A percentile compares a stretch with the other conserved stretches of the same genome.
Conservation (phyloP, 495 filamentous ascomycete species). For the Penicillium pancosmium region DNA sequence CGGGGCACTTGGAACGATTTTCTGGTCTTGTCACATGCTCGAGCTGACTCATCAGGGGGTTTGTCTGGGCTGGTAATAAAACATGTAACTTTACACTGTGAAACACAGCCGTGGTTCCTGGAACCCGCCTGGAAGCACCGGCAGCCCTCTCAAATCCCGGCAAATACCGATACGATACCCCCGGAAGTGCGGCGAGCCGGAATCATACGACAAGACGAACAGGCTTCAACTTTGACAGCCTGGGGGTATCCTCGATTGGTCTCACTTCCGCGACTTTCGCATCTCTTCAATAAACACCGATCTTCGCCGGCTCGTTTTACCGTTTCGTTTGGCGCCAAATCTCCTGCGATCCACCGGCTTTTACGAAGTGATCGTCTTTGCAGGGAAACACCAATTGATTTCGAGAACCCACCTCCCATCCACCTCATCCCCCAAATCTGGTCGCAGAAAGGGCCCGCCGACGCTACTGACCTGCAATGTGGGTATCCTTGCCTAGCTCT, state of each 20-base stretch:
- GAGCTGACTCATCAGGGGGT: conserved; percentile 4
- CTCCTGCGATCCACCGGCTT: conserved; percentile 22
- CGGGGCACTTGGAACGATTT: background rate
- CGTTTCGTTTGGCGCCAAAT: conserved; percentile 16
- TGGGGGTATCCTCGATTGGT: conserved; percentile 5
- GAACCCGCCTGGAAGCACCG: no score
- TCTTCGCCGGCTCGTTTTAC: background rate
- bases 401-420: conserved; percentile 21
- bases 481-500: conserved; percentile 24
- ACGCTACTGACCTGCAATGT: conserved; percentile 17
- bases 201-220: conserved; percentile 45
- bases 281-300: conserved; percentile 6
- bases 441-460: conserved; percentile 18
- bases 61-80: conserved; percentile 1
- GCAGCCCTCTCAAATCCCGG: background rate
- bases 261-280: background rate
- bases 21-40: conserved; percentile 10
- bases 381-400: conserved; percentile 23
- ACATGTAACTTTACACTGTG: background rate
- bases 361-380: conserved; percentile 21
- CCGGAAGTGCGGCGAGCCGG: conserved; percentile 43
- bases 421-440: background rate
- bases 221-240: conserved; percentile 5
- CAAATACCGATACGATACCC: background rate
- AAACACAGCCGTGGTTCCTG: background rate